Base-by-base conservation (phyloP, 2,329 filamentous ascomycete species). In the Fusarium drepaniforme region DNA sequence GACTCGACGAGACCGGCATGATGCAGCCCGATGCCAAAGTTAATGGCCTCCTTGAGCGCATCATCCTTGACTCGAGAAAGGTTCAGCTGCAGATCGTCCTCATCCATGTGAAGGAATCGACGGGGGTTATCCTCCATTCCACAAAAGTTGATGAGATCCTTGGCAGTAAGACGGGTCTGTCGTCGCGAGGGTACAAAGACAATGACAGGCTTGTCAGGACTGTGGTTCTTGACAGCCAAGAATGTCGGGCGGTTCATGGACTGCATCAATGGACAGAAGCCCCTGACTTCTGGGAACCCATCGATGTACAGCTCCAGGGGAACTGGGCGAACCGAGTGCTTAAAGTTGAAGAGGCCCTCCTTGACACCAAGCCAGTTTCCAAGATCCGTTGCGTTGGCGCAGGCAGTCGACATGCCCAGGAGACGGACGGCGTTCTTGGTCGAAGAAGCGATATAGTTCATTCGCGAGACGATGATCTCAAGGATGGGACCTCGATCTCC, bases 161-260 rank as follows among this genome's bases (percentile, higher is more conserved):
- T 97, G 30, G 97, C 97, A 1, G 97, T 99, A 46, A 99, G 87
- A 40, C 97, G 93, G 0, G 97, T 99, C 86, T 99, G 97, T 79
- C 97, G 90, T 80, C 97, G 93, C 21, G 97, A 99, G 4, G 97
- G 95, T 8, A 99, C 97, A 79, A 99, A 99, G 1, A 99, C 97
- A 82, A 99, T 99, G 11, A 98, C 97, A 0, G 97, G 97, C 83
- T 99, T 98, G 64, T 95, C 93, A 1, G 97, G 97, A 49, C 96
- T 98, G 83, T 99, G 97, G 13, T 93, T 95, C 83, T 99, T 98
- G 83, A 99, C 97, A 0, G 97, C 97, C 37, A 98, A 86, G 84
- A 98, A 99, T 0, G 97, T 98, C 3, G 97, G 97, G 8, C 97
- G 90, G 80, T 99, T 99, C 97, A 99, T 99, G 0, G 95, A 97